phyloP scores from a whole-genome alignment of 441 rosid genomes.

The Metrosideros polymorpha region DNA sequence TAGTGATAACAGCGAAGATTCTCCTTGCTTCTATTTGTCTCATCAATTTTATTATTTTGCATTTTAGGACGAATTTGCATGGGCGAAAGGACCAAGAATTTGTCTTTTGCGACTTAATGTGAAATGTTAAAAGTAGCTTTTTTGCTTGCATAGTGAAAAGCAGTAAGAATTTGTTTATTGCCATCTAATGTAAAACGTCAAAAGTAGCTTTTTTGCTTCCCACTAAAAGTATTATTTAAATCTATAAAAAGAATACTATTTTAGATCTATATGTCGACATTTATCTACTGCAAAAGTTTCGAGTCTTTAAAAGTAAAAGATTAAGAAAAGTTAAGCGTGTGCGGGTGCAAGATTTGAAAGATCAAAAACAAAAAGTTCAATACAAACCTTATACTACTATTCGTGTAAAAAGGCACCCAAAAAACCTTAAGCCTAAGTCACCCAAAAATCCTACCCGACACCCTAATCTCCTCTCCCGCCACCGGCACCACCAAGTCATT shows the following conservation, averaged over 20 bases:
- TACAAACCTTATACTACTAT: neutral
- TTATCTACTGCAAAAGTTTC: neutral
- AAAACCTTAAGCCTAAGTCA: neutral
- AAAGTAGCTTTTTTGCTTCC: neutral
- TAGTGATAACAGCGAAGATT: neutral
- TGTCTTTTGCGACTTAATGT: neutral
- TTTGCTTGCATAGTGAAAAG: neutral
- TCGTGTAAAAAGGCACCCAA: neutral
- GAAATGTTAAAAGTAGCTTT: neutral
- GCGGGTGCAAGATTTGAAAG: neutral
- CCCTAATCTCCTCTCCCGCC: neutral
- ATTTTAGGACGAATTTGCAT: neutral
- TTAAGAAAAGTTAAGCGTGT: neutral
- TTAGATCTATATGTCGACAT: neutral
- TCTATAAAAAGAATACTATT: neutral
- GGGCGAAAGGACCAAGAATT: neutral
- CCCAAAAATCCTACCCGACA: neutral
- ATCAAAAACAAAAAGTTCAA: neutral
- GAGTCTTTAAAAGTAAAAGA: neutral
- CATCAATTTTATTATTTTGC: neutral
- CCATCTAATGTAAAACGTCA: neutral
- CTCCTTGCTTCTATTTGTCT: neutral
- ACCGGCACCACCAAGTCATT: neutral
- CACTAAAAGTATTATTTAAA: neutral
- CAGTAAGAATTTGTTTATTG: neutral